Evolutionary conservation across 164 flowering plant genomes (phyloP), one percentile per base, ranked within the genome.

Genomic region (Vitis riparia): DNA sequence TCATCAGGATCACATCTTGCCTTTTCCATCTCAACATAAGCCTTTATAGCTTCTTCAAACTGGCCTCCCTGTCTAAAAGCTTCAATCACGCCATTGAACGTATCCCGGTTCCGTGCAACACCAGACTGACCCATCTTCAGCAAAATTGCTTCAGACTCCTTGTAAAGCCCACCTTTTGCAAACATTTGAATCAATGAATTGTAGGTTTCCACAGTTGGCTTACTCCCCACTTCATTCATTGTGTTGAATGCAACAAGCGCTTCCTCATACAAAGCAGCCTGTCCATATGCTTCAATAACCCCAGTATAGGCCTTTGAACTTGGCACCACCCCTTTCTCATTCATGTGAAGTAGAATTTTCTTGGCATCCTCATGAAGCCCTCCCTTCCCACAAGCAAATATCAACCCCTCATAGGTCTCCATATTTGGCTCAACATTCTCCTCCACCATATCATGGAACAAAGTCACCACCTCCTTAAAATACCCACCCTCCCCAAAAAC

Each of bases 401-500:
- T 84, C 73, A 92, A 79, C 4, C 97, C 97, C 76, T 94, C 97
- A 57, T 88, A 92, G 2, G 99, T 92, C 79, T 86, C 91, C 99
- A 94, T 92, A 74, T 94, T 87, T 2, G 97, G 99, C 78, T 90
- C 95, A 67, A 94, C 78, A 72, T 92, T 92, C 79, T 94, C 99
- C 73, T 94, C 99, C 68, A 87, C 85, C 99, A 94, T 92, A 79
- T 94, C 99, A 84, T 90, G 85, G 73, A 92, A 94, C 87, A 92
- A 79, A 66, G 97, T 94, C 49, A 94, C 97, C 65, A 92, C 99
- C 86, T 94, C 99, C 82, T 91, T 92, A 65, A 89, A 89, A 80
- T 91, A 94, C 44, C 99, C 99, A 52, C 99, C 99, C 76, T 92
- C 88, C 0, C 97, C 95, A 78, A 92, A 94, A 37, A 92, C 99